Evolutionary conservation across 192 early-diverging fungal genomes (phyloP), one percentile per base, ranked within the genome.

Genomic region (Coemansia sp.): DNA sequence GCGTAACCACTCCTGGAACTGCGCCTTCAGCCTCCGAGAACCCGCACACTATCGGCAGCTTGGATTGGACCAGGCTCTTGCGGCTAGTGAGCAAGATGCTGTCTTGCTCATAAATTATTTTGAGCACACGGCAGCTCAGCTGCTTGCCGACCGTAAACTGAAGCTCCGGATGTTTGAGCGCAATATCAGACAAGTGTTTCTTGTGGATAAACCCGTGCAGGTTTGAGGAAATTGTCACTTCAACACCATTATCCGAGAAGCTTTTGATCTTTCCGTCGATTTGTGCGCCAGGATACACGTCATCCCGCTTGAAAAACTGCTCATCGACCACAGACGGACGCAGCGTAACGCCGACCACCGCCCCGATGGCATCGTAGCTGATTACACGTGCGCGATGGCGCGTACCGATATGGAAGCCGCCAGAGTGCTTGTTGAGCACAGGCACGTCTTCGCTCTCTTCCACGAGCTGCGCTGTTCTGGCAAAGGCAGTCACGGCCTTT

Each of bases 341-440:
- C 20, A 93, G 80, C 31, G 87, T 86, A 28, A 93, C 62, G 26
- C 83, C 81, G n/a, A 90, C 64, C 2, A 93, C 37, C 18, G 83
- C 83, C 58, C 90, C 91, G 8, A 88, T 83, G 41, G 85, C 79
- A 40, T 91, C 88, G 62, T 88, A 89, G 11, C 85, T 85, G 28
- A 93, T 60, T 5, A 97, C 87, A 51, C 93, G 83, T 43, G 74
- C 92, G 23, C 82, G 80, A 60, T 97, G 93, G 11, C 52, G 64
- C 12, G 83, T 84, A 39, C 85, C 94, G 2, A 88, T 31, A n/a
- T 60, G 69, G 62, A 77, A 91, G 20, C 69, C 72, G 31, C 86
- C 86, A 12, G 58, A 46, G 40, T 59, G 46, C 36, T 46, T 67
- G 48, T 64, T 64, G 9, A 80, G 79, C 12, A 79, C 44, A 11